phyloP scores from a whole-genome alignment of 1,284 basidiomycete species.

The Cutaneotrichosporon mucoides region DNA sequence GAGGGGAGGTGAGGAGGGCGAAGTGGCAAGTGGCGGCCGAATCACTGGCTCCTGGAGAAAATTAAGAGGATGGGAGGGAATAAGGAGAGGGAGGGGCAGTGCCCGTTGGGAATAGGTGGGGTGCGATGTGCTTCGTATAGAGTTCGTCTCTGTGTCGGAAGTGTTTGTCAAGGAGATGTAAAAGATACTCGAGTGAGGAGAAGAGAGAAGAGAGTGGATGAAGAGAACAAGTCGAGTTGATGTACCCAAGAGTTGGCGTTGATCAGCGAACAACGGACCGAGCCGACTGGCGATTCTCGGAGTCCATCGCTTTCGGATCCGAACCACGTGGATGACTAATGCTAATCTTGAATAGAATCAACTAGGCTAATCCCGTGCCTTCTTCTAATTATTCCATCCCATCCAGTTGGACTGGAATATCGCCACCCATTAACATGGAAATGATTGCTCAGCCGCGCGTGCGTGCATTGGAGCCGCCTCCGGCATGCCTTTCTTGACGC shows the following conservation, averaged over 20 bases:
- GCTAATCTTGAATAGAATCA: too few relatives aligned
- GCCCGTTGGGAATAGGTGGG: background rate
- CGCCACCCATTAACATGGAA: too few relatives aligned
- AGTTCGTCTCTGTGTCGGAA: too few relatives aligned
- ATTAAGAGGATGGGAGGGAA: background rate
- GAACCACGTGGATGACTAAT: background rate
- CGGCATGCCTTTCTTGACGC: too few relatives aligned
- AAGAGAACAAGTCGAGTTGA: background rate
- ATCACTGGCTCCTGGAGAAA: background rate
- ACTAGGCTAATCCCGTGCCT: too few relatives aligned
- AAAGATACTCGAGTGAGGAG: background rate
- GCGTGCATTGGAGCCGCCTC: too few relatives aligned
- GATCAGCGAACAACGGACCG: too few relatives aligned
- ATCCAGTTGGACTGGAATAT: too few relatives aligned
- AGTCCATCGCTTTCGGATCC: background rate
- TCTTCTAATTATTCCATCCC: too few relatives aligned
- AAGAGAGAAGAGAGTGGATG: background rate
- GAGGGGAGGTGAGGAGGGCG: background rate
- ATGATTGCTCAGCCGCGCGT: too few relatives aligned
- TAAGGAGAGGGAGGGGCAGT: background rate
- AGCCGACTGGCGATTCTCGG: too few relatives aligned
- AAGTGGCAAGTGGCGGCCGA: background rate
- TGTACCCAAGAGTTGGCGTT: background rate
- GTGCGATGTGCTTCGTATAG: too few relatives aligned
- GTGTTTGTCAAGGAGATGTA: background rate